Evolutionary conservation across 1,284 basidiomycete genomes (phyloP), one percentile per base, ranked within the genome.

Genomic region (Trametes versicolor): DNA sequence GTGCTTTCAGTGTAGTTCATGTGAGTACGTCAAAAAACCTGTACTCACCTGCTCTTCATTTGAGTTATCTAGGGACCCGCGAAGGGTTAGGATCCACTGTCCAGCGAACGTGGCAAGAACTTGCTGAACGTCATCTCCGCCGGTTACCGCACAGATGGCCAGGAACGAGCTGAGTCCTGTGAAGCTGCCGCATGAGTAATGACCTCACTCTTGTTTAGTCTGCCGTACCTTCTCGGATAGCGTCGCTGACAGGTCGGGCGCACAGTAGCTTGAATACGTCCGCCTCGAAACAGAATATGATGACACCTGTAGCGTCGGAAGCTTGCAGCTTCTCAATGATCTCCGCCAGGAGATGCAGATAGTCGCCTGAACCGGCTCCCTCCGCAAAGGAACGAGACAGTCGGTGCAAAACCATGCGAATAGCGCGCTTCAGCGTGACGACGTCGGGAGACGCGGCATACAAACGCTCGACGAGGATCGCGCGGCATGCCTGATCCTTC

Each of bases 321-420:
- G 19, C 25, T 10, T 48, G 57, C 8, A 60, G 36, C 17, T 29
- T 58, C 2, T 50, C 17, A 2, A 73, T 29, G 36, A 72, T 62
- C 8, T 32, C 57, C 2, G 65, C 58, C 2, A 73, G 58, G 1
- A 76, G 56, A 3, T 58, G 45, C 1, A 75, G 48, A 12, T 73
- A 58, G 41, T 64, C 59, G 25, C 58, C 57, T 13, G 32, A 21
- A 10, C 47, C 34, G 7, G 9, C 3, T 10, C 39, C 55, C 5
- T 59, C 17, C 5, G 56, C 21, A n/a, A n/a, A 34, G 3, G 55
- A 27, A 12, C 15, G 53, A 34, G 71, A 58, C 4, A 87, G 66
- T 19, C 77, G 71, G 58, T 85, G 84, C 10, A 70, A 65, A 10
- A 88, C 72, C 15, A 85, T 75, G 41, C 72, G 74, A 3, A 81